These are phyloP conservation scores for Monosporascus sp. DNA, from an alignment of 2,329 filamentous ascomycete species.

Conservation along the genomic window DNA sequence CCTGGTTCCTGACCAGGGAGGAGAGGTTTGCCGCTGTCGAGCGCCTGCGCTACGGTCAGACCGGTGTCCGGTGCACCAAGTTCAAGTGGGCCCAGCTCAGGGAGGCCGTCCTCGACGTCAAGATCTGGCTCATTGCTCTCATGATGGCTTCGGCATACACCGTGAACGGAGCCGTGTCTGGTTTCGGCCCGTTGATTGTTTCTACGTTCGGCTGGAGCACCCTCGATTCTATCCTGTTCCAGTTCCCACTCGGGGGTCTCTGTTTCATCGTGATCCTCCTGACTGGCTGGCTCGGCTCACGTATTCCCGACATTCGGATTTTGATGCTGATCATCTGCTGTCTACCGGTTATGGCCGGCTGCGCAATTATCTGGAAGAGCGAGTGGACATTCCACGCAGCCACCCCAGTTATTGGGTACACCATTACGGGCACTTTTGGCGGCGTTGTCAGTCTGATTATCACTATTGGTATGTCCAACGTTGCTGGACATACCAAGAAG, in stretches of 20 bases:
- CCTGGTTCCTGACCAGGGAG: slow-evolving; percentile 62
- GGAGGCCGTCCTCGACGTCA: slow-evolving; percentile 54
- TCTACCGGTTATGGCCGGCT: slow-evolving; percentile 69
- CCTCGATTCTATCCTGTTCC: slow-evolving; percentile 63
- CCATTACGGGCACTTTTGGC: slow-evolving; percentile 68
- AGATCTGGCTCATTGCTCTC: slow-evolving; percentile 58
- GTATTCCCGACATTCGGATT: slow-evolving; percentile 58
- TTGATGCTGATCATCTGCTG: slow-evolving; percentile 61
- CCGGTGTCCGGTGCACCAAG: slow-evolving; percentile 55
- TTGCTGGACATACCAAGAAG: slow-evolving; percentile 74
- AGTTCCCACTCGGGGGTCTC: slow-evolving; percentile 69
- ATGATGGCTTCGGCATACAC: slow-evolving; percentile 70
- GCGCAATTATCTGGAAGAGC: slow-evolving; percentile 68
- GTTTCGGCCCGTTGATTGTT: slow-evolving; percentile 68
- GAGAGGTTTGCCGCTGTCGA: slow-evolving; percentile 63
- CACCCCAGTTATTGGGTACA: slow-evolving; percentile 65
- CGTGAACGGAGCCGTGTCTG: slow-evolving; percentile 65
- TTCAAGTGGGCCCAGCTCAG: slow-evolving; percentile 55
- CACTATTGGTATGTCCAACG: slow-evolving; percentile 56
- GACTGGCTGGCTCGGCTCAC: slow-evolving; percentile 59
- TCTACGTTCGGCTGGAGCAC: slow-evolving; percentile 63
- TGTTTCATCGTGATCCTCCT: slow-evolving; percentile 61
- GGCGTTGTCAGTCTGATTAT: slow-evolving; percentile 59
- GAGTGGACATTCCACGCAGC: slow-evolving; percentile 59
- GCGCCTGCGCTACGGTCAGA: slow-evolving; percentile 56